Evolutionary conservation across 2,329 filamentous ascomycete genomes (phyloP), one percentile per base, ranked within the genome.

Genomic region (Tolypocladium sp.): DNA sequence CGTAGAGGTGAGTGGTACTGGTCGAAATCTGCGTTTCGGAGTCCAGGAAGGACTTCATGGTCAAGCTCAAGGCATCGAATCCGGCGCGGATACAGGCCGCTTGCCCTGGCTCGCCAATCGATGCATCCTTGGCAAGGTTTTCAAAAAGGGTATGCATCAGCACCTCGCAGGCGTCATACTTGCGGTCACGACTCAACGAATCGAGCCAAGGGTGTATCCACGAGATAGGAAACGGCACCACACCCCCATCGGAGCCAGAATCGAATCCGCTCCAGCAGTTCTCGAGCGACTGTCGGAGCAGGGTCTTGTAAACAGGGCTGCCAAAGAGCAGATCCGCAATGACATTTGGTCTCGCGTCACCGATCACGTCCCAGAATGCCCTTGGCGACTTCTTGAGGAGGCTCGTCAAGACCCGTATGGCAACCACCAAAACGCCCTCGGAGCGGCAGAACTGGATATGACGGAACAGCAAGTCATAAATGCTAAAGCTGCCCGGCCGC

Each of bases 281-380:
- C 27, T 82, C 77, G 51, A 86, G 76, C 17, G 87, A 86, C 62
- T 86, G 83, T 10, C 77, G 73, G 15, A 92, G 79, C 8, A 90
- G 70, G n/a, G 74, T 74, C 40, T 80, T 80, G 65, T 90, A 85
- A 4, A 83, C 79, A 9, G 87, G 86, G 62, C 89, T 92, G 60
- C 82, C 84, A 66, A 94, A 90, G 51, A 96, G 83, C 63, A 92
- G 83, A 69, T 97, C 92, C n/a, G 91, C 85, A 55, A 97, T 85
- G 40, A 88, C 85, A 49, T 87, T 86, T 3, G 91, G 88, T 1
- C 90, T 88, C 56, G 93, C 90, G 37, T 91, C 84, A 56, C 89
- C 87, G 75, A 96, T 88, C 2, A 91, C 88, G 66, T 91, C 88
- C 93, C 93, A 97, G 66, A 97, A 94, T 52, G 90, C 89, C 58